Conservation (phyloP, 2,329 filamentous ascomycete genomes). For the Peltaster fructicola region DNA sequence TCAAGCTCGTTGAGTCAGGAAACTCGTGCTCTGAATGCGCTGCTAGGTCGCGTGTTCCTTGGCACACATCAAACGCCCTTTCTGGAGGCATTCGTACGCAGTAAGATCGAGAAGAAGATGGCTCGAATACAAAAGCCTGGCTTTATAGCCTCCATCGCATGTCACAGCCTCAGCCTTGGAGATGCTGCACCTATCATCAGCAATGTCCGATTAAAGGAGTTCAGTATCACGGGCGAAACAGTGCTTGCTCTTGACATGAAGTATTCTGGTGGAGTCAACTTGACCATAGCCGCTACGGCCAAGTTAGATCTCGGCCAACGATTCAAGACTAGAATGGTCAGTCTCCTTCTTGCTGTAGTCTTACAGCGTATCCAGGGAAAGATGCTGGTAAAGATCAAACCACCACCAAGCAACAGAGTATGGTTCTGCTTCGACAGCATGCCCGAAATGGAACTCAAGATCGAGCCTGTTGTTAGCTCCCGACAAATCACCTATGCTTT, state of each 20-base stretch:
- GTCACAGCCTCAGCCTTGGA: constrained; percentile 71
- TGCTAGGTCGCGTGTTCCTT: constrained; percentile 76
- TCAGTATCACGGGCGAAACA: constrained; percentile 83
- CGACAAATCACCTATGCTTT: constrained; percentile 89
- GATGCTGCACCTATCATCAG: constrained; percentile 76
- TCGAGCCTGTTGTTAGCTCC: constrained; percentile 88
- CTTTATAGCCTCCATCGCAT: constrained; percentile 70
- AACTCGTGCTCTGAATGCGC: constrained; percentile 82
- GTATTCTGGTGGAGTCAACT: constrained; percentile 74
- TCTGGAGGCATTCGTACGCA: constrained; percentile 58
- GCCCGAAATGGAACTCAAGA: constrained; percentile 84
- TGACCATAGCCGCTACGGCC: constrained; percentile 84
- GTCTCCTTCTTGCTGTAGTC: constrained; percentile 70
- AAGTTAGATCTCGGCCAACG: constrained; percentile 76
- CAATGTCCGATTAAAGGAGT: constrained; percentile 70
- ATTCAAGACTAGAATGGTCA: constrained; percentile 81
- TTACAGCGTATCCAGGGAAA: constrained; percentile 76
- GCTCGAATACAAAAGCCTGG: constrained; percentile 79
- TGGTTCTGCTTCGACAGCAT: constrained; percentile 93
- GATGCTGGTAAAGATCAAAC: constrained; percentile 71
- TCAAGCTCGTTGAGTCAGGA: constrained; percentile 69
- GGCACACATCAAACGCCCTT: constrained; percentile 72
- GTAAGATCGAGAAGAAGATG: constrained; percentile 92
- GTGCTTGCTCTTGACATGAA: constrained; percentile 71
- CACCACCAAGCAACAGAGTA: constrained; percentile 84